Conservation (phyloP, 2,329 filamentous ascomycete genomes). For the Triangularia verruculosa region DNA sequence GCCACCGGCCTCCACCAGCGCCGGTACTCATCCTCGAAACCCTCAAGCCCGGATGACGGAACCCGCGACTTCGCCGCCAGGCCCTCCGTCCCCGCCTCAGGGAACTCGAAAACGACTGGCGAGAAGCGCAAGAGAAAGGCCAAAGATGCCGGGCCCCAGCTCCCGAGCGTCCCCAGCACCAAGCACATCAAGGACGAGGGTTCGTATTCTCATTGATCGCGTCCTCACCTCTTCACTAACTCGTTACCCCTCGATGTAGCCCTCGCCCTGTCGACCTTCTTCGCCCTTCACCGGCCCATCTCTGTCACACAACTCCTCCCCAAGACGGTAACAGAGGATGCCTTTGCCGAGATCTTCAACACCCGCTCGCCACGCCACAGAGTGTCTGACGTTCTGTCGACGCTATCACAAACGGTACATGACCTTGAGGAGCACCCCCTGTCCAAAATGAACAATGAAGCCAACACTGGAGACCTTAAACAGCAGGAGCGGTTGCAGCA, state of each 20-base stretch:
- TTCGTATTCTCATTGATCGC: conserved; percentile 36
- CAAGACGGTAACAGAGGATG: conserved; percentile 64
- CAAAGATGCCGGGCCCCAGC: conserved; percentile 52
- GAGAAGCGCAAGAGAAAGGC: conserved; percentile 59
- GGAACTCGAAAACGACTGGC: conserved; percentile 42
- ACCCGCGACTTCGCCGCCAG: conserved; percentile 49
- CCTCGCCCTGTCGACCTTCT: conserved; percentile 85
- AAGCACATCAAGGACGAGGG: conserved; percentile 67
- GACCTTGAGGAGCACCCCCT: conserved; percentile 55
- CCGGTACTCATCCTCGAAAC: conserved; percentile 60
- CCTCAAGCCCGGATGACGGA: conserved; percentile 58
- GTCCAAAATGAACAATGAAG: conserved; percentile 48
- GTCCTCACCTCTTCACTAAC: conserved; percentile 21
- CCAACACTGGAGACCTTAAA: conserved; percentile 29
- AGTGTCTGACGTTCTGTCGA: conserved; percentile 64
- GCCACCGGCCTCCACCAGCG: conserved; percentile 45
- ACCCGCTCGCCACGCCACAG: conserved; percentile 47
- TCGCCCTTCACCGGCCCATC: conserved; percentile 92
- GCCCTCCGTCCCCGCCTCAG: conserved; percentile 48
- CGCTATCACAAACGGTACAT: conserved; percentile 59
- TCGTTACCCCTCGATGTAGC: conserved; percentile 52
- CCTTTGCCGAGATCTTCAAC: conserved; percentile 83
- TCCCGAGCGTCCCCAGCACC: conserved; percentile 73
- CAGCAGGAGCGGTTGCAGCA: conserved; percentile 38
- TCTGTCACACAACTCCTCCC: conserved; percentile 82